A percentile compares a stretch with the other conserved stretches of the same genome.
phyloP scores from a whole-genome alignment of 345 rosid genomes.

The Durio zibethinus region DNA sequence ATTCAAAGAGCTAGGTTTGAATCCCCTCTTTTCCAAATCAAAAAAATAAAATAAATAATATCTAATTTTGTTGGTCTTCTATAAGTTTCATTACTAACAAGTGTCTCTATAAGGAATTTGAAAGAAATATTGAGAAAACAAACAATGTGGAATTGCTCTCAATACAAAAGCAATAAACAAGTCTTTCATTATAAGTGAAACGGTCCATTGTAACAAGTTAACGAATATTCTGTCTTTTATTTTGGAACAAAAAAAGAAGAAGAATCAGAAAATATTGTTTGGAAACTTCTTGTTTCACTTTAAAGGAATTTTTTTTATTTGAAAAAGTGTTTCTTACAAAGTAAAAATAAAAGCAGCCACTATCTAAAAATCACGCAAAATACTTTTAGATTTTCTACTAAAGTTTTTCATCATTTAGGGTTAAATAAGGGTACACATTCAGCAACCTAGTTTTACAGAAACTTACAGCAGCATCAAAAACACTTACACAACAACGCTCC shows the following conservation, averaged over 20 bases:
- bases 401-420: background rate
- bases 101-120: background rate
- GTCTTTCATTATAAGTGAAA: no score
- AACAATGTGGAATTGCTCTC: background rate
- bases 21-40: background rate
- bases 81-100: background rate
- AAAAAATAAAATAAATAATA: background rate
- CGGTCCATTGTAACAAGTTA: no score
- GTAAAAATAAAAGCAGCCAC: no score
- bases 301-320: no score
- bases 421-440: background rate
- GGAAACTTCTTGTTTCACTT: no score
- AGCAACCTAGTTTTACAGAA: background rate
- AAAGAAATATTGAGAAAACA: background rate
- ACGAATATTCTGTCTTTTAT: no score
- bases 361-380: background rate
- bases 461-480: background rate
- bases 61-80: background rate
- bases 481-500: background rate
- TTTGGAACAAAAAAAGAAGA: no score
- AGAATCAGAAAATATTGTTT: no score
- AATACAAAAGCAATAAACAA: no score
- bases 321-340: no score
- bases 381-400: background rate
- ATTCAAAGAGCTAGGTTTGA: background rate